These are phyloP conservation scores for Guadua angustifolia DNA, from an alignment of 176 grass and related monocot species.

Conservation along the genomic window DNA sequence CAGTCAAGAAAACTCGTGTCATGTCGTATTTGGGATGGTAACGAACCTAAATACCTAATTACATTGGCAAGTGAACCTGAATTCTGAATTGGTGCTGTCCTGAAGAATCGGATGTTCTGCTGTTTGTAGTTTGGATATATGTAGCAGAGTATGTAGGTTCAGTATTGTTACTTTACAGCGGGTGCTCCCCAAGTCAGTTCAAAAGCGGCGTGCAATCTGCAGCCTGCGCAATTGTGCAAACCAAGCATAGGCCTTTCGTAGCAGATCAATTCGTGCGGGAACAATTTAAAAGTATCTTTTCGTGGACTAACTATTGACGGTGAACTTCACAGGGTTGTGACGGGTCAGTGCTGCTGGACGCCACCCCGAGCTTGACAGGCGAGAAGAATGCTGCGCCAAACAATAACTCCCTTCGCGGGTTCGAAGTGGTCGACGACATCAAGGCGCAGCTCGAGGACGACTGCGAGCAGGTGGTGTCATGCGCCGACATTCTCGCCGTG, in stretches of 20 bases:
- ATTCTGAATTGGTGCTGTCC: neutral
- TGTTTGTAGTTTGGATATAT: neutral
- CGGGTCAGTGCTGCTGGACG: constrained; percentile 63
- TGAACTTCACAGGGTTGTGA: constrained; percentile 48
- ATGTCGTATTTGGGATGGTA: neutral
- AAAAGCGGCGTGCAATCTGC: neutral
- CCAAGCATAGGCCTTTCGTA: neutral
- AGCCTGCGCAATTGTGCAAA: neutral
- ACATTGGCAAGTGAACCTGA: neutral
- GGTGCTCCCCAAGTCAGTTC: neutral
- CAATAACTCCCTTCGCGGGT: constrained; percentile 63
- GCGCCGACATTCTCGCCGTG: constrained; percentile 84
- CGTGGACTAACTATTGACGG: constrained; percentile 33
- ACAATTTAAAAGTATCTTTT: neutral
- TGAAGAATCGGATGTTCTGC: neutral
- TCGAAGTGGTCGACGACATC: constrained; percentile 62
- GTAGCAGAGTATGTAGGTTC: neutral
- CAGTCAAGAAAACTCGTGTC: neutral
- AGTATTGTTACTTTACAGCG: neutral
- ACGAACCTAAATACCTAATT: neutral
- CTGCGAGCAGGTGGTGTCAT: constrained; percentile 71
- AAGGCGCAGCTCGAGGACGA: constrained; percentile 55
- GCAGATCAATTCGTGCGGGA: neutral
- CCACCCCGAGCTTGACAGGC: constrained; percentile 38
- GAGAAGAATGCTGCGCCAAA: constrained; percentile 61